Base-by-base conservation (phyloP, 352 stramenopile species). In the Phytophthora pisi region DNA sequence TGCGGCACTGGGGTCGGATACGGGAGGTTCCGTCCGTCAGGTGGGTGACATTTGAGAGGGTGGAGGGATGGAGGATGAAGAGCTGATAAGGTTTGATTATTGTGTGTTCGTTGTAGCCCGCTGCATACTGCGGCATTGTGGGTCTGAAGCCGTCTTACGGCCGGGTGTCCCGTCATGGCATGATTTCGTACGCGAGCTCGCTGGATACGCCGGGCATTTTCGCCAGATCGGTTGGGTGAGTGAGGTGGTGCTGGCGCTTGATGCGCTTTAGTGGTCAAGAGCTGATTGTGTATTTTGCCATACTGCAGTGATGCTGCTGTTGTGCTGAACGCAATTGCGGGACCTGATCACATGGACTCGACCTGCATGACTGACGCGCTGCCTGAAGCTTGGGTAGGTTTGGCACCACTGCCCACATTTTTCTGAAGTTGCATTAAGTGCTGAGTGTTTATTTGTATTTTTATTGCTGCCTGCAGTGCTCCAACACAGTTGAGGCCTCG, bases 81-180 rank as follows among this genome's bases (percentile, higher is more conserved):
- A 11, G 26, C 31, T 64, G 5, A 51, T 30, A 3, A 20, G 11
- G 0, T 4, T 34, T 57, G 16, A 49, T 53, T 36, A 3, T 58
- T 3, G 8, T 42, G 51, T 51, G 51, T 45, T 3, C 4, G 51
- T 10, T n/a, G 55, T 64, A 92, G 75, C 98, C 98, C 24, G 95
- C 97, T 18, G 92, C 96, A 28, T 99, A 98, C 75, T 99, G 95
- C 68, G 93, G 91, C 10, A 85, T 99, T 36, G 91, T 99, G 5
- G 98, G 98, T 4, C 81, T 99, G 38, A 99, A 99, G 82, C 97
- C 98, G 15, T 95, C 94, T 16, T 99, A 99, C 61, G 98, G 98
- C 11, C 79, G 88, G n/a, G 84, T 99, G n/a, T 99, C 96, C 15
- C 85, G 97, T 26, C 89, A 99, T 61, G 97, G 97, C 15, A 92